These are phyloP conservation scores for Ramaria sp. DNA, from an alignment of 768 basidiomycete genomes.

Conservation along the genomic window DNA sequence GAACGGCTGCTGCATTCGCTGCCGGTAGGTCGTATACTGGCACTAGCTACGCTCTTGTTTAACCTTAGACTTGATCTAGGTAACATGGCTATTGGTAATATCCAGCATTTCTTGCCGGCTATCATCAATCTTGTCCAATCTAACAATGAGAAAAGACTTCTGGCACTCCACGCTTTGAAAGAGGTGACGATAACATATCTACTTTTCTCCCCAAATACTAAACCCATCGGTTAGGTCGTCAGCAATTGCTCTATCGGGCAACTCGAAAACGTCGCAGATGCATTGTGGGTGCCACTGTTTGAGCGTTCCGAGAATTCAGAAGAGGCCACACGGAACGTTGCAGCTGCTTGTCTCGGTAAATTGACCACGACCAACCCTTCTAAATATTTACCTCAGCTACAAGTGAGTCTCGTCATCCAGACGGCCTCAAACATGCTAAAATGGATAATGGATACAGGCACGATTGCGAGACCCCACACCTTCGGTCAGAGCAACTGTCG, in stretches of 20 bases:
- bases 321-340: conserved; percentile 87
- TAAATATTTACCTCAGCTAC: conserved; percentile 85
- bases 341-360: conserved; percentile 94
- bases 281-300: conserved; percentile 88
- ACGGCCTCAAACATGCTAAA: not conserved
- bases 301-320: conserved; percentile 83
- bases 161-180: conserved; percentile 87
- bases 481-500: conserved; percentile 74
- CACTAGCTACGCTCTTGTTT: not conserved
- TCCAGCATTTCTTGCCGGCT: conserved; percentile 74
- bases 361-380: conserved; percentile 86
- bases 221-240: conserved; percentile 49
- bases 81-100: conserved; percentile 91
- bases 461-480: conserved; percentile 60
- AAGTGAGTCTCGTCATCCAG: conserved; percentile 36
- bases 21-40: conserved; percentile 42
- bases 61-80: conserved; percentile 31
- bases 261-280: conserved; percentile 77
- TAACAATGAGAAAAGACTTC: conserved; percentile 66
- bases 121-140: conserved; percentile 71
- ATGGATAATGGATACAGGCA: conserved; percentile 26
- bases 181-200: conserved; percentile 39
- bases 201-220: not conserved
- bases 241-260: conserved; percentile 81
- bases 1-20: conserved; percentile 89